Evolutionary conservation across 768 basidiomycete species (phyloP), one percentile per base, ranked within the genome.

Genomic region (Tubosaeta sp.): DNA sequence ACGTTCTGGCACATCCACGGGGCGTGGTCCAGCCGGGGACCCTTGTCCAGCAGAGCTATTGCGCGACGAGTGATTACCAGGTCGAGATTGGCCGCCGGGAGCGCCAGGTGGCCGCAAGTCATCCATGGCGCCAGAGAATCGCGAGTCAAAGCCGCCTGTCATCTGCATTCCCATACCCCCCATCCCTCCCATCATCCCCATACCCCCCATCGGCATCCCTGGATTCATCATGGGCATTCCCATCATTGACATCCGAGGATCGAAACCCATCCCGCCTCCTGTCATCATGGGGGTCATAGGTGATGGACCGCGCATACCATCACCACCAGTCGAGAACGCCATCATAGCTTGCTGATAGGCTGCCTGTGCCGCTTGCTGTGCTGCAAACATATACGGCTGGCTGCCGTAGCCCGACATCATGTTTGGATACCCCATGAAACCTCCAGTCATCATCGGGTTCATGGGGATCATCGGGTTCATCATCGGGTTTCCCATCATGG

Each of bases 301-400:
- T 24, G 68, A 63, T 11, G 65, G 59, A 4, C 58, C 69, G 30
- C 67, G 61, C 43, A 69, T 73, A n/a, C 71, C 77, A 52, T 75
- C 79, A 4, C 78, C 86, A n/a, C 87, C 89, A n/a, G 82, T 72
- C 12, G 87, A 89, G 50, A 84, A 86, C 16, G 84, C 80, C 76
- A 88, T 80, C 89, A 91, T 91, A 18, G 89, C 87, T 63, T 90
- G 88, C 63, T 91, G 90, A 69, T 92, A 93, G 0, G 91, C 90
- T 59, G 90, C 86, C 31, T 86, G 75, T 1, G 78, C 83, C 7
- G 87, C 87, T 61, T 89, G 87, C 54, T 89, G 87, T 14, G 91
- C 90, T 5, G 88, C 90, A 62, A 87, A 86, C 82, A 91, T 81
- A 59, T 90, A 88, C 53, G 89, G 88, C 24, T 85, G 86, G 60